Evolutionary conservation across 257 asterid genomes (phyloP), one percentile per base, ranked within the genome.

Genomic region (Jacaranda copaia): DNA sequence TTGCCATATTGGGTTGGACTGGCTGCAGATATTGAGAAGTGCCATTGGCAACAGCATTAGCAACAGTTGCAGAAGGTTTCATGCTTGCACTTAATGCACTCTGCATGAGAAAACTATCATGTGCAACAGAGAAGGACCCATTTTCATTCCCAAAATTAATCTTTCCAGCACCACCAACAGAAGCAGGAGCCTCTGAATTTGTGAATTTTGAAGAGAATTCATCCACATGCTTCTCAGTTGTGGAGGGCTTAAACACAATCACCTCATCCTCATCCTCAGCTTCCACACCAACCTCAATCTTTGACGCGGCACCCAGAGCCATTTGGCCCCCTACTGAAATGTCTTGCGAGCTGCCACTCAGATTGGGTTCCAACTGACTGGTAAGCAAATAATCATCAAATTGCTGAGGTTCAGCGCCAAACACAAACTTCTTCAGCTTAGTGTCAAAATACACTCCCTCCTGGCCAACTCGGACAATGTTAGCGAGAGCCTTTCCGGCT

Each of bases 401-500:
- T 46, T 45, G 74, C 73, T 83, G 88, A 51, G 97, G 92, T 74
- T 91, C 93, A 72, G 68, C 76, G 40, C 99, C 97, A 81, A 93
- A 72, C 53, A 81, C 72, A 82, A 96, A 96, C 68, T 86, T 89
- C 84, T 90, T 90, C 80, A 76, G 76, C 84, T 85, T 89, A 15
- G 62, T 8, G 48, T 91, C 92, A 71, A 90, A 96, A 78, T 90
- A 91, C 13, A 96, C 78, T 35, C 92, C 90, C 64, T 89, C 89
- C 58, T 78, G 84, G 55, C 95, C 98, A 65, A 86, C 85, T 58
- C 82, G 80, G 56, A 91, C 91, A 7, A 87, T 81, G 78, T 81
- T 88, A 67, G 91, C 90, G 72, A 93, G 96, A 72, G 97, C 92
- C 91, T 93, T 93, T 45, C 97, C 99, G 59, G 99, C 97, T 16